A percentile compares a stretch with the other conserved stretches of the same genome.
phyloP scores from a whole-genome alignment of 2,329 filamentous ascomycete species.

The Fusarium euwallaceae region DNA sequence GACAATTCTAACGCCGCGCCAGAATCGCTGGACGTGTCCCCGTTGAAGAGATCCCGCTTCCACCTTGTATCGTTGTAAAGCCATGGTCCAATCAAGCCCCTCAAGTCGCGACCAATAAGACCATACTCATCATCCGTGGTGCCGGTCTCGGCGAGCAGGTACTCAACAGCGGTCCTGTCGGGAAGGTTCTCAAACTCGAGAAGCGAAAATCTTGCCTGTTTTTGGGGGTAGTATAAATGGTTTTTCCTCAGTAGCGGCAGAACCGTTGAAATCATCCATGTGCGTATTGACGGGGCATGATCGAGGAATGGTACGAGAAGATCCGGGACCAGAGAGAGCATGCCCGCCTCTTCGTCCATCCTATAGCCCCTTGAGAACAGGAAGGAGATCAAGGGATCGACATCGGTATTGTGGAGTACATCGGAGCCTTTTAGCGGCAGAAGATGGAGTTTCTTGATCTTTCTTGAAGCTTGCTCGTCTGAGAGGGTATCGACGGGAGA shows the following conservation, averaged over 20 bases:
- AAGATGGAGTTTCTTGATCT: conserved; percentile 73
- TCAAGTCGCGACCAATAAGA: conserved; percentile 73
- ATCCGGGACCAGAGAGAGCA: conserved; percentile 76
- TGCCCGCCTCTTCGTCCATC: conserved; percentile 79
- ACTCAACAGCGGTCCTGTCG: conserved; percentile 69
- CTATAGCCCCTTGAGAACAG: conserved; percentile 75
- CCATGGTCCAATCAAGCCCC: conserved; percentile 80
- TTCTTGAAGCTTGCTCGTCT: conserved; percentile 74
- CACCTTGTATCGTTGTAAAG: conserved; percentile 74
- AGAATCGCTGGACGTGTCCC: conserved; percentile 39
- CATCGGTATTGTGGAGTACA: conserved; percentile 60
- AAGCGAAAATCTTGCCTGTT: conserved; percentile 65
- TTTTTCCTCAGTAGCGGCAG: conserved; percentile 78
- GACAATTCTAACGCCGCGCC: conserved; percentile 49
- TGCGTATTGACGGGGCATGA: conserved; percentile 70
- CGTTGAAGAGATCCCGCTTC: conserved; percentile 45
- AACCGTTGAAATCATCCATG: conserved; percentile 77
- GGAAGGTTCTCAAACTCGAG: conserved; percentile 73
- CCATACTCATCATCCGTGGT: conserved; percentile 53
- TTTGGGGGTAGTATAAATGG: conserved; percentile 75
- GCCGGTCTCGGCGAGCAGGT: conserved; percentile 72
- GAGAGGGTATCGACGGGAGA: conserved; percentile 69
- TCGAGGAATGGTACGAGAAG: conserved; percentile 77
- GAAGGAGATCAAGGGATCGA: conserved; percentile 73
- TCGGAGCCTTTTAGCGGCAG: conserved; percentile 67